Conservation (phyloP, 257 asterid species). For the Rubia yunnanensis region DNA sequence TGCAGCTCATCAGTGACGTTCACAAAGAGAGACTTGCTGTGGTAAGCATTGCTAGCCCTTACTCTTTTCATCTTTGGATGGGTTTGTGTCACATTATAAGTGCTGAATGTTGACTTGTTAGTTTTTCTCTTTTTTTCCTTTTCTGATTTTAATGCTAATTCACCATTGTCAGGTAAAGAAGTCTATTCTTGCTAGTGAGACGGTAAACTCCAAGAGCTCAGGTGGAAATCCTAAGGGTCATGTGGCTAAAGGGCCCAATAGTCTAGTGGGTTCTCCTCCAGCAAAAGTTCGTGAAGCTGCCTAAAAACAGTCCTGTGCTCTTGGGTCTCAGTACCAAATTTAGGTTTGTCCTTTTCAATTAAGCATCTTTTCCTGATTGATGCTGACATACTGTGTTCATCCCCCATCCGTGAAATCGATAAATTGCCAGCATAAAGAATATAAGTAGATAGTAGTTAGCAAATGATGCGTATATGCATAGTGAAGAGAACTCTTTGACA, state of each 20-base stretch:
- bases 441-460: not conserved
- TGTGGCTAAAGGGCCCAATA: slow-evolving; percentile 47
- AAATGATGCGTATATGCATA: not conserved
- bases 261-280: slow-evolving; percentile 50
- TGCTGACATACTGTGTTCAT: too few relatives aligned
- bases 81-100: not conserved
- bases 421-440: not conserved
- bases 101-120: not conserved
- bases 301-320: slow-evolving; percentile 13
- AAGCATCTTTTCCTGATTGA: not conserved
- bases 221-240: slow-evolving; percentile 58
- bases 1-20: slow-evolving; percentile 57
- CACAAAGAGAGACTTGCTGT: slow-evolving; percentile 84
- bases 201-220: slow-evolving; percentile 33
- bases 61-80: too few relatives aligned
- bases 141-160: not conserved
- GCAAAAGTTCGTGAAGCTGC: slow-evolving; percentile 57
- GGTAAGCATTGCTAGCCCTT: slow-evolving; percentile 31
- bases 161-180: slow-evolving; percentile 51
- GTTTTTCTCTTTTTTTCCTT: not conserved
- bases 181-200: slow-evolving; percentile 40
- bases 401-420: not conserved
- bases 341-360: slow-evolving; percentile 8
- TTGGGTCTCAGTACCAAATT: not conserved
- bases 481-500: not conserved